Conservation (phyloP, 2,329 filamentous ascomycete genomes). For the Alternaria hordeiaustralica region DNA sequence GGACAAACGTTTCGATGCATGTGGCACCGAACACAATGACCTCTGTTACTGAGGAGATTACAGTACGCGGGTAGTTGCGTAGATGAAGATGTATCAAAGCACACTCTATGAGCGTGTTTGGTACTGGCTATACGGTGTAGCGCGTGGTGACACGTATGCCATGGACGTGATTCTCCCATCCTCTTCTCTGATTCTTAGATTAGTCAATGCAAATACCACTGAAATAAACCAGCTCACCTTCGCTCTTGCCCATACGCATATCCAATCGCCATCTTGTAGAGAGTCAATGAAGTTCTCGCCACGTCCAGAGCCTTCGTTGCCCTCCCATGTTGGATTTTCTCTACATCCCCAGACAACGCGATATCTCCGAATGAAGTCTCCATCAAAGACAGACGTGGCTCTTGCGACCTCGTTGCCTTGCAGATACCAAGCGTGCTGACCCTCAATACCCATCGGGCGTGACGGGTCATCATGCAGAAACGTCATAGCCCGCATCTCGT, state of each 20-base stretch:
- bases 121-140: slow-evolving; percentile 14
- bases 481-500: slow-evolving; percentile 15
- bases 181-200: slow-evolving; percentile 12
- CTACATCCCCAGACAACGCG: slow-evolving; percentile 20
- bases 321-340: slow-evolving; percentile 5
- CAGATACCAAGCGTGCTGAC: slow-evolving; percentile 27
- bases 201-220: background rate
- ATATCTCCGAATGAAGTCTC: slow-evolving; percentile 19
- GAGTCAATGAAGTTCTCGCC: slow-evolving; percentile 23
- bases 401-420: slow-evolving; percentile 27
- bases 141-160: slow-evolving; percentile 18
- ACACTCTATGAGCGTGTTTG: background rate
- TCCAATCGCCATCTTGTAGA: slow-evolving; percentile 20
- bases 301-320: slow-evolving; percentile 18
- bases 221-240: slow-evolving; percentile 19
- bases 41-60: slow-evolving; percentile 15
- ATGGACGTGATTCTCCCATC: slow-evolving; percentile 26
- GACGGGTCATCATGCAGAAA: background rate
- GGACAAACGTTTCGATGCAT: slow-evolving; percentile 11
- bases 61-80: background rate
- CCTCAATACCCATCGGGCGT: slow-evolving; percentile 8
- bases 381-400: slow-evolving; percentile 15
- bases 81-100: background rate
- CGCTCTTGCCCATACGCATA: slow-evolving; percentile 26
- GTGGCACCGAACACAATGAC: slow-evolving; percentile 2